A percentile compares a stretch with the other conserved stretches of the same genome.
These are phyloP conservation scores for Chlorella sorokiniana DNA, from an alignment of 139 green algal species.

Conservation along the genomic window DNA sequence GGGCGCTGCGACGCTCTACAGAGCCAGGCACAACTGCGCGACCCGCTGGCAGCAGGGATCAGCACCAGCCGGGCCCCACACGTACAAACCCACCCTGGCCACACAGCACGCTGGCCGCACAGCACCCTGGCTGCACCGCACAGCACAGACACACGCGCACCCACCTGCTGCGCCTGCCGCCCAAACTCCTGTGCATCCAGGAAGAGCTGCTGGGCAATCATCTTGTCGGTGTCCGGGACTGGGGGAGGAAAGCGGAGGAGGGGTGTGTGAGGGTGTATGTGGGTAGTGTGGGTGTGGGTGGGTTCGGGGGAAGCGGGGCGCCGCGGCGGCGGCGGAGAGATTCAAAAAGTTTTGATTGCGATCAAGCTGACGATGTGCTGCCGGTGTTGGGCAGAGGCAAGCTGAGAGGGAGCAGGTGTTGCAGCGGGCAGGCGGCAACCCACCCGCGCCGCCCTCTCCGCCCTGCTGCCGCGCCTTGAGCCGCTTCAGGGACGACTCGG, in stretches of 20 bases:
- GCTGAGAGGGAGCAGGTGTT: not conserved
- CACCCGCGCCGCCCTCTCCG: constrained; percentile 28
- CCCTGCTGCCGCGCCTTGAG: constrained; percentile 75
- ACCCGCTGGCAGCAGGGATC: too few relatives aligned
- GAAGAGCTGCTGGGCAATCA: constrained; percentile 84
- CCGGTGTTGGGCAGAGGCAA: not conserved
- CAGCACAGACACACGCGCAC: not conserved
- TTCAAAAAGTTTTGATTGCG: too few relatives aligned
- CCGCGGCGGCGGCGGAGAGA: too few relatives aligned
- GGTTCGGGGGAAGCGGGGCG: not conserved
- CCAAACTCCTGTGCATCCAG: constrained; percentile 81
- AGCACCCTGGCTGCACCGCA: too few relatives aligned
- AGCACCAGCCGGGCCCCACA: too few relatives aligned
- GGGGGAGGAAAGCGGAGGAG: not conserved
- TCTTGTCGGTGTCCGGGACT: constrained; percentile 87
- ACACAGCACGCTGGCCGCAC: too few relatives aligned
- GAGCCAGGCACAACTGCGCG: too few relatives aligned
- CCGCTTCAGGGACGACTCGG: constrained; percentile 83
- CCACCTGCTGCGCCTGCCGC: constrained; percentile 43
- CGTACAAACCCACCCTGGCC: too few relatives aligned
- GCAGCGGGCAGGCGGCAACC: not conserved
- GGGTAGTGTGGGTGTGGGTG: not conserved
- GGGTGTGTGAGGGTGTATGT: not conserved
- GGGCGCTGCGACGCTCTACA: not conserved
- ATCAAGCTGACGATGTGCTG: too few relatives aligned